Evolutionary conservation across 371 early-diverging fungal species (phyloP).

Genomic region (Mucor velutinosus): DNA sequence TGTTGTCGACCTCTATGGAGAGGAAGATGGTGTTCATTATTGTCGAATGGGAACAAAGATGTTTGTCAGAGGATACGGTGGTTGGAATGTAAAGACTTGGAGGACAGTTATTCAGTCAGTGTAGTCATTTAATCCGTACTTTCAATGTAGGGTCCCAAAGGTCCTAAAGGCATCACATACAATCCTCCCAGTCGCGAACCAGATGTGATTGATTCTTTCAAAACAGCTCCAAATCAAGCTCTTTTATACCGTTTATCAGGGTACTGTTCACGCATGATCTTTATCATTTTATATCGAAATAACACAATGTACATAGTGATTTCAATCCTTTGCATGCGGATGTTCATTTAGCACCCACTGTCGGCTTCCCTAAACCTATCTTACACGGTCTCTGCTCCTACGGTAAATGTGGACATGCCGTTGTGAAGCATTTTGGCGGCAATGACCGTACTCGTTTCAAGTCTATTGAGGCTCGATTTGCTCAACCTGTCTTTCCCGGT

Average conservation of each 20-base stretch:
- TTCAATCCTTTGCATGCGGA: constrained; percentile 74
- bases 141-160: constrained; percentile 44
- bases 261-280: neutral
- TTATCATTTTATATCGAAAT: neutral
- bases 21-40: constrained; percentile 52
- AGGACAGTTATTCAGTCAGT: neutral
- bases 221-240: constrained; percentile 57
- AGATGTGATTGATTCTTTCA: constrained; percentile 47
- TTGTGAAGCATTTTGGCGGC: constrained; percentile 55
- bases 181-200: constrained; percentile 55
- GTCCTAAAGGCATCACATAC: constrained; percentile 40
- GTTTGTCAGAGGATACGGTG: constrained; percentile 62
- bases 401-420: constrained; percentile 59
- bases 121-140: neutral
- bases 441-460: constrained; percentile 59
- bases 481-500: constrained; percentile 72
- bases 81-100: constrained; percentile 47
- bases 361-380: constrained; percentile 70
- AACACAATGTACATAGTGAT: constrained; percentile 42
- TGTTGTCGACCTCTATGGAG: constrained; percentile 55
- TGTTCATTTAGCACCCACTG: constrained; percentile 53
- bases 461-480: constrained; percentile 66
- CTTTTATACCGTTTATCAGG: constrained; percentile 66
- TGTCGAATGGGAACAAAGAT: constrained; percentile 45
- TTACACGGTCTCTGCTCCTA: constrained; percentile 73